phyloP scores from a whole-genome alignment of 2,329 filamentous ascomycete genomes.

The Trichoderma sp. region DNA sequence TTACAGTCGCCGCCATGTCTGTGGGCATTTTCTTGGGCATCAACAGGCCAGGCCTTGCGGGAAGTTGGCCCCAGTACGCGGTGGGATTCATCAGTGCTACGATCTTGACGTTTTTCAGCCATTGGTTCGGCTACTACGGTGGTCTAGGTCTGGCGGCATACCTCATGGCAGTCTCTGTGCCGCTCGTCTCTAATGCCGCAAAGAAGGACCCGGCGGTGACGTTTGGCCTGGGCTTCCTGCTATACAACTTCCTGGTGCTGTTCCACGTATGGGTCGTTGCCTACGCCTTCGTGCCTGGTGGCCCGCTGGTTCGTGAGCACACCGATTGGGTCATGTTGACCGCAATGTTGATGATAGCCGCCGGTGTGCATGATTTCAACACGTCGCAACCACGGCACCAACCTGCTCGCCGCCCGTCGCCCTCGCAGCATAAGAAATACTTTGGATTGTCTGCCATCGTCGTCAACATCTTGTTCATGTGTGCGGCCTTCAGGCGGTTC shows the following conservation, averaged over 20 bases:
- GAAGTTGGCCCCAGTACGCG: constrained; percentile 76
- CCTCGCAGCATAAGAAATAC: constrained; percentile 49
- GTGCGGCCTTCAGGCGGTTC: constrained; percentile 84
- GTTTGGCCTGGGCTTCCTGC: constrained; percentile 83
- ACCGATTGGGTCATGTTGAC: constrained; percentile 93
- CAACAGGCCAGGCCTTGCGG: constrained; percentile 65
- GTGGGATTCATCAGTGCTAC: constrained; percentile 76
- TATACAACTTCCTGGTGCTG: constrained; percentile 93
- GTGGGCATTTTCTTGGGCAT: constrained; percentile 73
- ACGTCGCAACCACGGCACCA: constrained; percentile 45
- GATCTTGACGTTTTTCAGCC: constrained; percentile 68
- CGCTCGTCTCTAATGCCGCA: constrained; percentile 71
- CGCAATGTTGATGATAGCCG: constrained; percentile 80
- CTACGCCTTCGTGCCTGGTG: constrained; percentile 95
- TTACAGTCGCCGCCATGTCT: constrained; percentile 85
- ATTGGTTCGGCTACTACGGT: constrained; percentile 91
- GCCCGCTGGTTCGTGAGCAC: constrained; percentile 84
- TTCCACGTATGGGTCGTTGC: constrained; percentile 99
- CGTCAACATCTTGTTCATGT: constrained; percentile 76
- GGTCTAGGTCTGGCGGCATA: constrained; percentile 74
- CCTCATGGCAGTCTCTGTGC: constrained; percentile 73
- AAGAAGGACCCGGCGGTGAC: constrained; percentile 73
- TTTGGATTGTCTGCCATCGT: constrained; percentile 59
- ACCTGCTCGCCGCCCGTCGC: constrained; percentile 28
- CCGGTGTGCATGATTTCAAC: constrained; percentile 74